Base-by-base conservation (phyloP, 2,329 filamentous ascomycete genomes). In the Aspergillus vadensis region DNA sequence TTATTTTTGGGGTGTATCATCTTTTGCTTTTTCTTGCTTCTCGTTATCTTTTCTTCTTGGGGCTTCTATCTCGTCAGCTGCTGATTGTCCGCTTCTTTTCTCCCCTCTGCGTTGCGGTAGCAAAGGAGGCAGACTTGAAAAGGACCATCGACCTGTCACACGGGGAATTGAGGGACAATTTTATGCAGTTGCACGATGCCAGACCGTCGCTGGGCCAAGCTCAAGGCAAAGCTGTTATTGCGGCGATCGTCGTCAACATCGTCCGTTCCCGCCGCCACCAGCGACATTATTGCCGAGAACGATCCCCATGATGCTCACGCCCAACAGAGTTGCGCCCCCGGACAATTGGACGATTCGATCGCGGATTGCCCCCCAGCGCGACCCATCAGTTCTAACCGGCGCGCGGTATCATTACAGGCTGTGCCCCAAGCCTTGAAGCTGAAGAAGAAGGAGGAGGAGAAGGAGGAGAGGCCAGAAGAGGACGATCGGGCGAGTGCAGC, bases 151-250 rank as follows among this genome's bases (percentile, higher is more conserved):
- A 30, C 15, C 12, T 23, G 10, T 12, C 27, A 8, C 15, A 8
- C 25, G 23, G 23, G n/a, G 4, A 17, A 9, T 32, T 32, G 25
- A n/a, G 27, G 4, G 25, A 25, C 52, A 27, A 32, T 14, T 47
- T 39, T 19, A 21, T 55, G 39, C 39, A 55, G 7, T 32, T 47
- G 41, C 41, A 74, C 60, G 49, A 74, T 74, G 72, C 65, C 70
- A 36, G 72, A 75, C 63, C 66, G 72, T 49, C 68, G 74, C 36
- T 75, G 74, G 65, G 70, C 71, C 65, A 68, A 74, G 58, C 61
- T 74, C 55, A 74, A 74, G 64, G 69, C 72, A 39, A 76, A 74
- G 63, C 69, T 77, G 60, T 67, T 76, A 44, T 44, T 44, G 41
- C 41, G 41, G 61, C 73, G 74, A 59, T 73, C 74, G 70, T 74